Base-by-base conservation (phyloP, 2,329 filamentous ascomycete species). In the Hymenoscyphus repandus region DNA sequence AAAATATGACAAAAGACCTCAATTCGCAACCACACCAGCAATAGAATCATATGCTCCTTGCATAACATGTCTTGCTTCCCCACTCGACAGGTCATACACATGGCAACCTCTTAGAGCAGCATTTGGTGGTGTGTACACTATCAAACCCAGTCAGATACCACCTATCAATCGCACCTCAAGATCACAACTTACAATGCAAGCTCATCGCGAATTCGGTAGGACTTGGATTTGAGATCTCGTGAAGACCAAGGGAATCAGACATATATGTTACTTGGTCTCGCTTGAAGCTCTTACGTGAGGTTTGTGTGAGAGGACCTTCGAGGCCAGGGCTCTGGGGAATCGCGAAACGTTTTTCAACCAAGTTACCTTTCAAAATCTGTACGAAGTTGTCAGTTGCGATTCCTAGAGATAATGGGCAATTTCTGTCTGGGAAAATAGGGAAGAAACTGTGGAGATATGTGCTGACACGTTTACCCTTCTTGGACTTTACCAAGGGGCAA, bases 201-300 rank as follows among this genome's bases (percentile, higher is more conserved):
- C 90, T 95, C 45, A 96, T 83, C 57, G 90, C 91, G 67, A 86
- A 85, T 66, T 90, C 82, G 60, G 78, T 77, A 41, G 73, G 69
- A 58, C 85, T 82, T 22, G 80, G 80, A 68, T 96, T 96, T 57
- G 80, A 82, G 54, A 96, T 86, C 44, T 84, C 82, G 71, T 96
- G 91, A 38, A 96, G 76, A 20, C 91, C 91, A 39, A 96, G 80
- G 42, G 88, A 79, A 68, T 96, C 91, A 39, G 88, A 87, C 83
- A 96, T 96, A 69, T 96, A 96, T 12, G 90, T 85, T 18, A 96
- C 90, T 55, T 86, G 75, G 57, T 93, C 85, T 64, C 83, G 74
- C 41, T 74, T 72, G 63, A 90, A 87, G 37, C 75, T 78, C 45
- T 79, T 85, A 60, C 88, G 79, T 2, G 55, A 50, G n/a, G 59